Conservation (phyloP, 2,329 filamentous ascomycete genomes). For the Ploettnerulaceae sp. region DNA sequence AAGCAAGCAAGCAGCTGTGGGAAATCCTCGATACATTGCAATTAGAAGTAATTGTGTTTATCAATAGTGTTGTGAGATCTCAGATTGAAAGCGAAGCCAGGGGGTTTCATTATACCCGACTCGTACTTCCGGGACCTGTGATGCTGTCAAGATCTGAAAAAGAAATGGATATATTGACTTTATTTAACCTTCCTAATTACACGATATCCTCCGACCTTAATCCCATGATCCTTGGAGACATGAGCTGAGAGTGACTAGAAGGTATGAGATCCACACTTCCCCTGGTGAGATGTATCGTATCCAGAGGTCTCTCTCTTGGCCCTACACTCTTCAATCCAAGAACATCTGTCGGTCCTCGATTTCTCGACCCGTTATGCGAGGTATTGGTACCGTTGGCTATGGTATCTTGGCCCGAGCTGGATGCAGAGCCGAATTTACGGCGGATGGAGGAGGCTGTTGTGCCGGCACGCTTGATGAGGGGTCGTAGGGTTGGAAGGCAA, state of each 20-base stretch:
- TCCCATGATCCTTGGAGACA: not conserved
- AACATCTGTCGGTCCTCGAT: not conserved
- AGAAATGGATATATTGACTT: too few relatives aligned
- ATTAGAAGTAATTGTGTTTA: too few relatives aligned
- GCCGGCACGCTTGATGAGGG: conserved; percentile 2
- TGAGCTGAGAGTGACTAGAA: not conserved
- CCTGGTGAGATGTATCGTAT: not conserved
- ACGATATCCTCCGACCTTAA: not conserved
- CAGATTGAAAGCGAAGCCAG: too few relatives aligned
- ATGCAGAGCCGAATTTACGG: not conserved
- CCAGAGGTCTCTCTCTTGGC: not conserved
- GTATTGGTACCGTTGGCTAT: not conserved
- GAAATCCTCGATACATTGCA: too few relatives aligned
- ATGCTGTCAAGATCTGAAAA: too few relatives aligned
- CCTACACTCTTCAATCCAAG: not conserved
- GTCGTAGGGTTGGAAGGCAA: conserved; percentile 1
- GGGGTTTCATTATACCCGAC: too few relatives aligned
- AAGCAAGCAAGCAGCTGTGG: too few relatives aligned
- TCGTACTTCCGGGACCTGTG: too few relatives aligned
- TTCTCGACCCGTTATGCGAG: not conserved
- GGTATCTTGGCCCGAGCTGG: not conserved
- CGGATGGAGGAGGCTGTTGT: not conserved
- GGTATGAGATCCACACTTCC: not conserved
- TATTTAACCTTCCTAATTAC: not conserved
- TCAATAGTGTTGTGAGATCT: too few relatives aligned